phyloP scores from a whole-genome alignment of 345 rosid species.

The Cochlearia excelsa region DNA sequence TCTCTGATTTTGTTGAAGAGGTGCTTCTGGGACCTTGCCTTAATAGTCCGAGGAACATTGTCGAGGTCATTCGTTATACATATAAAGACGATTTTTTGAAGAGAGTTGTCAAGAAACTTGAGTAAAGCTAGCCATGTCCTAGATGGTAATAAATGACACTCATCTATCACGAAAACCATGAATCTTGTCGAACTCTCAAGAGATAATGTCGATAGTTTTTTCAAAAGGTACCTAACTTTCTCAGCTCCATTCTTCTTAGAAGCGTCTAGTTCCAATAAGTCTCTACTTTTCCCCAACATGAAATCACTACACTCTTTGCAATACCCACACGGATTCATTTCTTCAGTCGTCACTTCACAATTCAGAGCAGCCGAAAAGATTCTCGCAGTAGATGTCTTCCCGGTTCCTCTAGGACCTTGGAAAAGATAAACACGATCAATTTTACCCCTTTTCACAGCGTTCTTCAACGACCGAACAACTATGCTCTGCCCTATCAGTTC shows the following conservation, averaged over 20 bases:
- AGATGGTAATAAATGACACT: slow-evolving; percentile 83
- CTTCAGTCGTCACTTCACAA: slow-evolving; percentile 48
- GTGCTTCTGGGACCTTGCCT: slow-evolving; percentile 82
- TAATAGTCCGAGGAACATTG: slow-evolving; percentile 81
- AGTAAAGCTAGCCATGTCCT: slow-evolving; percentile 82
- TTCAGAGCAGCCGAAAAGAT: slow-evolving; percentile 80
- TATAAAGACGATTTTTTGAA: slow-evolving; percentile 60
- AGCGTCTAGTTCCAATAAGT: slow-evolving; percentile 71
- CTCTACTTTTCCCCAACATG: slow-evolving; percentile 57
- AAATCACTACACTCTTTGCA: slow-evolving; percentile 71
- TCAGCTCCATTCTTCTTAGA: slow-evolving; percentile 63
- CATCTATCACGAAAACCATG: slow-evolving; percentile 78
- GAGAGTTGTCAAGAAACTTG: slow-evolving; percentile 83
- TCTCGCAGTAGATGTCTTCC: slow-evolving; percentile 82
- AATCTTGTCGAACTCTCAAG: slow-evolving; percentile 47
- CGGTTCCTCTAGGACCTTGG: slow-evolving; percentile 96
- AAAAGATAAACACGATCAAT: slow-evolving; percentile 85
- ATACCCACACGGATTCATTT: slow-evolving; percentile 75
- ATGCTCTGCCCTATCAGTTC: slow-evolving; percentile 80
- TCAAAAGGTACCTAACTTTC: slow-evolving; percentile 51
- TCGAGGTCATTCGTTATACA: slow-evolving; percentile 78
- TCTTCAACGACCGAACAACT: slow-evolving; percentile 68
- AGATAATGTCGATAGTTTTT: slow-evolving; percentile 47
- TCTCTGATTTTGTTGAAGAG: slow-evolving; percentile 83
- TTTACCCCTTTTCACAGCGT: slow-evolving; percentile 60